These are phyloP conservation scores for Candida pseudoglaebosa DNA, from an alignment of 805 yeast genomes.

Conservation along the genomic window DNA sequence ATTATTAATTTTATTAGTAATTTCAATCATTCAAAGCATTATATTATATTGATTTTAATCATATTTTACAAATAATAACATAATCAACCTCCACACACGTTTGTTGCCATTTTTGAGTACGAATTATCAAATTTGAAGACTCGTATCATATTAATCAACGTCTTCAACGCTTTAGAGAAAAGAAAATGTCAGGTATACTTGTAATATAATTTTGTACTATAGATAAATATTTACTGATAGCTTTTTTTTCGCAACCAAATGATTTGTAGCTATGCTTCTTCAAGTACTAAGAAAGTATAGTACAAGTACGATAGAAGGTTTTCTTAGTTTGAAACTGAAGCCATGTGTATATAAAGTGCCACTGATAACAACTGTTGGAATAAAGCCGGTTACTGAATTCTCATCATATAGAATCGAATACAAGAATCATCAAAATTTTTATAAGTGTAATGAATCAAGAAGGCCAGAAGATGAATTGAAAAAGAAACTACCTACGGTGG, in stretches of 20 bases:
- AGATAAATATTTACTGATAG: neutral
- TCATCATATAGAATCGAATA: slow-evolving; percentile 2
- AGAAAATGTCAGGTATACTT: no score
- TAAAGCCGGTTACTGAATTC: neutral
- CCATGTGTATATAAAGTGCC: neutral
- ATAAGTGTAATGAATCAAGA: neutral
- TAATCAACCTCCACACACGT: no score
- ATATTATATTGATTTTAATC: no score
- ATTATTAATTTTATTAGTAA: no score
- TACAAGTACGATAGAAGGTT: neutral
- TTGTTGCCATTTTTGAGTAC: no score
- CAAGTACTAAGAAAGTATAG: neutral
- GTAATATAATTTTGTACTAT: no score
- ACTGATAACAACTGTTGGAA: neutral
- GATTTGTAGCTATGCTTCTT: neutral
- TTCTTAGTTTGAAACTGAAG: neutral
- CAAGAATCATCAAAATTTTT: slow-evolving; percentile 7
- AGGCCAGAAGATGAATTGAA: slow-evolving; percentile 9
- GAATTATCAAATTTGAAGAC: no score
- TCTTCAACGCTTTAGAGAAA: no score
- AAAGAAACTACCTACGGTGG: slow-evolving; percentile 22
- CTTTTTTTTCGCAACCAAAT: neutral
- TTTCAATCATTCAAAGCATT: no score
- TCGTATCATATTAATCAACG: no score
- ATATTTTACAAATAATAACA: no score